A percentile compares a stretch with the other conserved stretches of the same genome.
phyloP scores from a whole-genome alignment of 2,329 filamentous ascomycete genomes.

The Claviceps capensis region DNA sequence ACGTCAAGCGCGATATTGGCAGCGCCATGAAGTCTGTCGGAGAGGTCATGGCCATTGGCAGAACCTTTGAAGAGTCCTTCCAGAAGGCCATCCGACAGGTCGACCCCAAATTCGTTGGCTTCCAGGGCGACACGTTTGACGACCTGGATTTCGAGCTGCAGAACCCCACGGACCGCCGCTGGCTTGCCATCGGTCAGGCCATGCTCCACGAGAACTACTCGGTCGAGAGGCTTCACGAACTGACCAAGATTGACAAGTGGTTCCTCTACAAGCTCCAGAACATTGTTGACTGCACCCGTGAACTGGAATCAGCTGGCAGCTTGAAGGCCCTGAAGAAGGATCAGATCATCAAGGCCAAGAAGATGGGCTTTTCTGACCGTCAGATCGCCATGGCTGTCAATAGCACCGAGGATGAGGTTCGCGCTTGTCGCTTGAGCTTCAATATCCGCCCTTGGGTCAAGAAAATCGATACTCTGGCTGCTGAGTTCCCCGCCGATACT shows the following conservation, averaged over 20 bases:
- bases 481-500: slow-evolving; percentile 87
- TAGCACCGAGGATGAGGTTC: slow-evolving; percentile 78
- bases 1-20: slow-evolving; percentile 93
- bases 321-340: slow-evolving; percentile 80
- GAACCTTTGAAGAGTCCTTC: slow-evolving; percentile 97
- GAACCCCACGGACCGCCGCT: slow-evolving; percentile 91
- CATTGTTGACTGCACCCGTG: slow-evolving; percentile 78
- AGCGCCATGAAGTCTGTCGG: slow-evolving; percentile 98
- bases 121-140: slow-evolving; percentile 91
- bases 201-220: slow-evolving; percentile 96
- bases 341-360: slow-evolving; percentile 82
- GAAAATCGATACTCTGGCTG: slow-evolving; percentile 94
- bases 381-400: slow-evolving; percentile 83
- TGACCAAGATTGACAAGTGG: slow-evolving; percentile 99
- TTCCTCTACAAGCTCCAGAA: slow-evolving; percentile 98
- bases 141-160: slow-evolving; percentile 79
- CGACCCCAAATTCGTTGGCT: slow-evolving; percentile 80
- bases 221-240: slow-evolving; percentile 78
- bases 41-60: slow-evolving; percentile 97
- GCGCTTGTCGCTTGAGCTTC: slow-evolving; percentile 70
- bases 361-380: slow-evolving; percentile 92
- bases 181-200: slow-evolving; percentile 93
- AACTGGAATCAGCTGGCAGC: slow-evolving; percentile 72
- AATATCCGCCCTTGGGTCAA: slow-evolving; percentile 93
- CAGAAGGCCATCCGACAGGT: slow-evolving; percentile 98